Percentiles rank a stretch among this genome's conserved stretches.
Evolutionary conservation across 1,284 basidiomycete species (phyloP).

Genomic region (Tremellales sp.): DNA sequence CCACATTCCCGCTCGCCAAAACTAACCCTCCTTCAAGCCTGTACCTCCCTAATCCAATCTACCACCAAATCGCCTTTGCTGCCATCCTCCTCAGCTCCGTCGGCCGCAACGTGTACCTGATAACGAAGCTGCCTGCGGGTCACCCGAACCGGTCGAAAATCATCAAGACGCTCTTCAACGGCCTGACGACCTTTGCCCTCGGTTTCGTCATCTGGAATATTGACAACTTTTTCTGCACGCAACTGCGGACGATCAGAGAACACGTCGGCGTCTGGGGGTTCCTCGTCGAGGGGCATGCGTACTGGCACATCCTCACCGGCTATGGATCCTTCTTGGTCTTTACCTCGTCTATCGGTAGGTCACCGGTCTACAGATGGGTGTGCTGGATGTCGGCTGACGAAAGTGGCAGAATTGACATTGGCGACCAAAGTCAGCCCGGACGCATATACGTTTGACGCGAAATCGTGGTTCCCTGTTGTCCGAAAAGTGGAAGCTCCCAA

Average conservation of each 20-base stretch:
- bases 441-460: slow-evolving; percentile 23
- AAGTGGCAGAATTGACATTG: too few relatives aligned
- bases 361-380: background rate
- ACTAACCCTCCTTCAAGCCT: slow-evolving; percentile 33
- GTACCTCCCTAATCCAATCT: slow-evolving; percentile 52
- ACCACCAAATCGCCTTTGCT: slow-evolving; percentile 55
- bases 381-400: too few relatives aligned
- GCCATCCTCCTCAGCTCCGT: slow-evolving; percentile 43
- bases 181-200: slow-evolving; percentile 40
- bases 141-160: slow-evolving; percentile 28
- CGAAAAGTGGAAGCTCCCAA: background rate
- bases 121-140: slow-evolving; percentile 24
- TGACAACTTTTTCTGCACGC: slow-evolving; percentile 53
- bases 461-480: slow-evolving; percentile 22
- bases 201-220: slow-evolving; percentile 55
- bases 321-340: slow-evolving; percentile 51
- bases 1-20: background rate
- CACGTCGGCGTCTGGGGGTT: slow-evolving; percentile 31
- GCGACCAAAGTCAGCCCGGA: slow-evolving; percentile 18
- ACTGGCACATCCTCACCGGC: slow-evolving; percentile 55
- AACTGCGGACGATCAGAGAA: slow-evolving; percentile 28
- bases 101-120: slow-evolving; percentile 37
- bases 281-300: slow-evolving; percentile 48
- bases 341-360: slow-evolving; percentile 45
- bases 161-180: slow-evolving; percentile 27